Evolutionary conservation across 306 rosid species (phyloP), one percentile per base, ranked within the genome.

Genomic region (Ziziphus jujuba): DNA sequence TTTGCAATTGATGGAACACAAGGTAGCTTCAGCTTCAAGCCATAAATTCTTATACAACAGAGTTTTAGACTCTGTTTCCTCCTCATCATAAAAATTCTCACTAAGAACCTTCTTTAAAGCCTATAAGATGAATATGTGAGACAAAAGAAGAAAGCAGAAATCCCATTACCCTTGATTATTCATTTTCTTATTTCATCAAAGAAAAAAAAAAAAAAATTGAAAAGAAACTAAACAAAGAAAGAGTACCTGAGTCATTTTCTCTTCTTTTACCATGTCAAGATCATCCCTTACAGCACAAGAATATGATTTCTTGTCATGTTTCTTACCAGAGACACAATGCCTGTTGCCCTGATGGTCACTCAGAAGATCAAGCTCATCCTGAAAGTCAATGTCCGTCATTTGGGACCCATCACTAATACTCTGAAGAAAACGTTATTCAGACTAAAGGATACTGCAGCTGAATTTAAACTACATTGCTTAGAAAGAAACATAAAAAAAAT

Each of bases 21-120:
- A 72, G 63, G 79, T 85, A 80, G 99, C 99, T 81, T 95, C 99
- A 65, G 99, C 96, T 77, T 95, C 97, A 9, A 90, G 95, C 99
- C 99, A 95, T 15, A 95, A 88, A 64, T 87, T 84, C 81, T 82
- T 95, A 74, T 83, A 95, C 63, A 95, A 74, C 47, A 65, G 71
- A 77, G 83, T 35, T 66, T 85, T 85, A 73, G 88, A 79, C 25
- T 80, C 74, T 56, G 78, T 66, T 68, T 58, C 92, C 69, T 85
- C 84, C 15, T 86, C 86, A 34, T 74, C 79, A 69, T 75, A 72
- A 54, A 87, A 87, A 81, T 88, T 87, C 78, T 88, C 91, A 17
- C 83, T 59, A 66, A 95, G 92, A 79, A 85, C 81, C 71, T 70
- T 77, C 84, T 82, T 95, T 58, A 95, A 57, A 77, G 84, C 96